Evolutionary conservation across 1,284 basidiomycete species (phyloP).

Genomic region (Cutaneotrichosporon sp.): DNA sequence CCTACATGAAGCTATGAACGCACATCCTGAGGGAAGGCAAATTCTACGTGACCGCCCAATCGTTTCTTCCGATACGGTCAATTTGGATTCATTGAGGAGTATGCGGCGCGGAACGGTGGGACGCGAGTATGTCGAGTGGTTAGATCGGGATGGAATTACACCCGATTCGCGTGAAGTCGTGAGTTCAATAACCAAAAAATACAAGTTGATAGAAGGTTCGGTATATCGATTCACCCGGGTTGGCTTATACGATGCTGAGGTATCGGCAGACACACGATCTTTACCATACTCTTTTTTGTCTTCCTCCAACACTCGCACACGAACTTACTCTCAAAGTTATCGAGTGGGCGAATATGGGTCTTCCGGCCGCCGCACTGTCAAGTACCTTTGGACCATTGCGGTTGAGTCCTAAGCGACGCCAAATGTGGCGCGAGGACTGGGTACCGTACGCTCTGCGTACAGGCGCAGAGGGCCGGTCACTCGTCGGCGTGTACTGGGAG

Average conservation of each 20-base stretch:
- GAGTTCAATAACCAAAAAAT: slow-evolving; percentile 42
- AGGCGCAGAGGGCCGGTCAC: slow-evolving; percentile 67
- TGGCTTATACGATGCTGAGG: slow-evolving; percentile 95
- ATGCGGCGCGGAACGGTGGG: slow-evolving; percentile 83
- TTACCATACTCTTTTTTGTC: slow-evolving; percentile 83
- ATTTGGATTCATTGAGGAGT: slow-evolving; percentile 65
- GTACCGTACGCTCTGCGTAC: slow-evolving; percentile 86
- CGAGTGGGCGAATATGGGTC: slow-evolving; percentile 86
- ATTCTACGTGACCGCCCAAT: slow-evolving; percentile 81
- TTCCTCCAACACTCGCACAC: slow-evolving; percentile 85
- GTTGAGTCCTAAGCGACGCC: slow-evolving; percentile 39
- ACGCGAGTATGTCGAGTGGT: slow-evolving; percentile 84
- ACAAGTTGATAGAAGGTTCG: slow-evolving; percentile 64
- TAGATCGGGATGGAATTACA: slow-evolving; percentile 83
- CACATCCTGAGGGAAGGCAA: slow-evolving; percentile 72
- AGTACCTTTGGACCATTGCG: slow-evolving; percentile 65
- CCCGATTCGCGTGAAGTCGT: slow-evolving; percentile 93
- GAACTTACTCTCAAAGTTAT: slow-evolving; percentile 93
- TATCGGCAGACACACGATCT: slow-evolving; percentile 98
- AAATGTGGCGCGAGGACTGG: slow-evolving; percentile 61
- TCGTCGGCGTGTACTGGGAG: slow-evolving; percentile 96
- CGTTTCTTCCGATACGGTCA: slow-evolving; percentile 73
- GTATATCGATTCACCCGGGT: slow-evolving; percentile 88
- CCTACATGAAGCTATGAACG: slow-evolving; percentile 75
- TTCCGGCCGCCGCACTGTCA: slow-evolving; percentile 84